Percentiles rank a stretch among this genome's conserved stretches.
These are phyloP conservation scores for Berkeleyomyces rouxiae DNA, from an alignment of 2,329 filamentous ascomycete species.

Conservation along the genomic window DNA sequence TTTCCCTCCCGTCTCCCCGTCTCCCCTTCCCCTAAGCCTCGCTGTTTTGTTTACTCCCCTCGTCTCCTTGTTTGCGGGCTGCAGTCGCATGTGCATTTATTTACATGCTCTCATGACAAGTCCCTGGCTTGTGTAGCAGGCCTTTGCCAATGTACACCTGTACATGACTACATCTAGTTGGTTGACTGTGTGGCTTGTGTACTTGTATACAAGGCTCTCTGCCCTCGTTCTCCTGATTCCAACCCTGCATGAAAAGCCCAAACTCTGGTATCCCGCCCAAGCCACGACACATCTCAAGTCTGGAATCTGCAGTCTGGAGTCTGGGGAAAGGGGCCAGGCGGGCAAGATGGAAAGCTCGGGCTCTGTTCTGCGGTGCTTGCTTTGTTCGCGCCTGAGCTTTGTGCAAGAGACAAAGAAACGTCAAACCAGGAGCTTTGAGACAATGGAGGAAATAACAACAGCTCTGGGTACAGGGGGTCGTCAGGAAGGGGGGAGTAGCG, in stretches of 20 bases:
- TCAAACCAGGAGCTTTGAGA: not conserved
- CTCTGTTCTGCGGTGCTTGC: not conserved
- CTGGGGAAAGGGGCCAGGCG: too few relatives aligned
- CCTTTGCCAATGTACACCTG: not conserved
- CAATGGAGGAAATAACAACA: not conserved
- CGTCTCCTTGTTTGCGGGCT: not conserved
- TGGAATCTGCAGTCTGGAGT: too few relatives aligned
- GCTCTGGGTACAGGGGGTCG: not conserved
- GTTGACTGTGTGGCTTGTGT: too few relatives aligned
- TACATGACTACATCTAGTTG: not conserved
- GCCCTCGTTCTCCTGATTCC: too few relatives aligned
- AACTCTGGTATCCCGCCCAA: too few relatives aligned
- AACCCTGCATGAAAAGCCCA: too few relatives aligned
- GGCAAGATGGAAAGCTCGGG: not conserved
- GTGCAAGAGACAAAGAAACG: not conserved
- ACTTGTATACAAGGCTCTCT: too few relatives aligned
- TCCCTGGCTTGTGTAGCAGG: not conserved
- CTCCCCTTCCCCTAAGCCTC: not conserved
- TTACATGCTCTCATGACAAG: not conserved
- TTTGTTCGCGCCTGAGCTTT: not conserved
- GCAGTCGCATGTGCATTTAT: not conserved
- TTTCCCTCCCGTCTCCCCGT: not conserved
- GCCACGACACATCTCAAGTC: too few relatives aligned
- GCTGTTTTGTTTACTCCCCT: not conserved
- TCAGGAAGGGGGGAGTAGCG: not conserved